Percentiles rank a stretch among this genome's conserved stretches.
Evolutionary conservation across 2,329 filamentous ascomycete species (phyloP).

Genomic region (Penicillium sp.): DNA sequence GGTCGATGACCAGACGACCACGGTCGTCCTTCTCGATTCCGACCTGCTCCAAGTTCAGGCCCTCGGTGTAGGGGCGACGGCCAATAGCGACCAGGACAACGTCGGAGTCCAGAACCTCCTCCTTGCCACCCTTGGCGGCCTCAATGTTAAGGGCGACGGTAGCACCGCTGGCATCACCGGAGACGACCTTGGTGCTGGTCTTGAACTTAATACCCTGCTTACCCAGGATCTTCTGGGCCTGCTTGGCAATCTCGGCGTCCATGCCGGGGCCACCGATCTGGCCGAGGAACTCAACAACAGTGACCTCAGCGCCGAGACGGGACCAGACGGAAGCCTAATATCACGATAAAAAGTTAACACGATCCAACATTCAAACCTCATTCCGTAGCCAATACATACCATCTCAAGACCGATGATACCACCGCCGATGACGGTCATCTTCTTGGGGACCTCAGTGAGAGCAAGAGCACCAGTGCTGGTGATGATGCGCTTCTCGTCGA

Average conservation of each 20-base stretch:
- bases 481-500: slow-evolving; percentile 97
- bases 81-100: slow-evolving; percentile 97
- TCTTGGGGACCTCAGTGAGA: slow-evolving; percentile 87
- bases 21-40: slow-evolving; percentile 74
- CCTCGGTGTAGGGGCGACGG: slow-evolving; percentile 88
- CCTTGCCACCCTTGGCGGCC: slow-evolving; percentile 93
- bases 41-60: slow-evolving; percentile 90
- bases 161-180: slow-evolving; percentile 76
- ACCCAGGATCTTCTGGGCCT: slow-evolving; percentile 83
- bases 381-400: slow-evolving; percentile 52
- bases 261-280: slow-evolving; percentile 98
- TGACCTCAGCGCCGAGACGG: slow-evolving; percentile 87
- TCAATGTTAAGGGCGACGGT: slow-evolving; percentile 81
- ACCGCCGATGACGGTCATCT: slow-evolving; percentile 94
- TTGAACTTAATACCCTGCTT: slow-evolving; percentile 99
- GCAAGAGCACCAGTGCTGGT: slow-evolving; percentile 94
- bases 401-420: slow-evolving; percentile 99
- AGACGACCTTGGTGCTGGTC: slow-evolving; percentile 90
- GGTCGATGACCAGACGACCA: slow-evolving; percentile 94
- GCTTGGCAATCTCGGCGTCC: slow-evolving; percentile 91
- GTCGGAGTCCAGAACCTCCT: slow-evolving; percentile 86
- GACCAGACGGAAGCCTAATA: slow-evolving; percentile 84
- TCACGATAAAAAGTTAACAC: slow-evolving; percentile 10
- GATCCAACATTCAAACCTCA: neutral
- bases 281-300: slow-evolving; percentile 91